Conservation (phyloP, 345 rosid species). For the Citrus hindsii region DNA sequence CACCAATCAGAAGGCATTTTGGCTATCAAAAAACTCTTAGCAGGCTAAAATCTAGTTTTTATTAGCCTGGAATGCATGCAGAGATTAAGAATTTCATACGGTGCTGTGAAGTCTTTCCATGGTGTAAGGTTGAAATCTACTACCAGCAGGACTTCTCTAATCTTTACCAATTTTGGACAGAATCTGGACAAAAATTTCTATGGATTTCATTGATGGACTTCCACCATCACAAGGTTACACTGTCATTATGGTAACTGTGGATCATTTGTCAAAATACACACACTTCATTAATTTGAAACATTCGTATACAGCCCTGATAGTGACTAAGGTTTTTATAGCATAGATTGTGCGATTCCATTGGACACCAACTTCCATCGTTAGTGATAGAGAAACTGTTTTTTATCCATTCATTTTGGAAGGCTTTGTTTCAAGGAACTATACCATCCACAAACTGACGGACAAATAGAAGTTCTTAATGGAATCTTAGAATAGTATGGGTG, state of each 20-base stretch:
- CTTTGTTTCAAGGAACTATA: background rate
- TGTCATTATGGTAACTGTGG: background rate
- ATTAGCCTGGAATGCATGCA: background rate
- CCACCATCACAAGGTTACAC: background rate
- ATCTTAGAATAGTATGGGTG: background rate
- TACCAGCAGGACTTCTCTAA: background rate
- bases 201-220: background rate
- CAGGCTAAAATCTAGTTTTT: background rate
- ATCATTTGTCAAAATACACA: background rate
- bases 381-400: background rate
- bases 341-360: background rate
- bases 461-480: background rate
- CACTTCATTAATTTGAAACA: too few species aligned
- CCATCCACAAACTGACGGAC: background rate
- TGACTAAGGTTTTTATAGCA: background rate
- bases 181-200: background rate
- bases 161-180: too few species aligned
- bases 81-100: too few species aligned
- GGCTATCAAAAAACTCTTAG: background rate
- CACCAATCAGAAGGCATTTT: background rate
- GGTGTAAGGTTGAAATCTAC: too few species aligned
- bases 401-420: background rate
- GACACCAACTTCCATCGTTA: background rate
- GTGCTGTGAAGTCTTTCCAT: background rate
- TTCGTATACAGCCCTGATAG: rapidly evolving